Conservation (phyloP, 2,329 filamentous ascomycete species). For the Rutstroemia sp. region DNA sequence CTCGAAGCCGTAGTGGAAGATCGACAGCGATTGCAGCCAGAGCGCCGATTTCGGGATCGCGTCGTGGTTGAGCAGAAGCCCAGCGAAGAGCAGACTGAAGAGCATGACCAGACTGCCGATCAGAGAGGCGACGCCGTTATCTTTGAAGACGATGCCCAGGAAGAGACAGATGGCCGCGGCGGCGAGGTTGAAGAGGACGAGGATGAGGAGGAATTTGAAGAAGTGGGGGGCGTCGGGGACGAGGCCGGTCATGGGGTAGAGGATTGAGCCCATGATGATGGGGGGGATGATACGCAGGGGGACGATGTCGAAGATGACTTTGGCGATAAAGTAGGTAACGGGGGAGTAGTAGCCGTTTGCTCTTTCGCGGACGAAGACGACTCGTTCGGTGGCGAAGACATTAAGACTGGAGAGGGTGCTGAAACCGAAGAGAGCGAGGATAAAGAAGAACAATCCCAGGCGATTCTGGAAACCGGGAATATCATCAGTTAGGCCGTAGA, state of each 20-base stretch:
- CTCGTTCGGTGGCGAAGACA: constrained; percentile 84
- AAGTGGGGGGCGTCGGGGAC: constrained; percentile 78
- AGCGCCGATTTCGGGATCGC: constrained; percentile 77
- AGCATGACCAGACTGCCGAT: constrained; percentile 96
- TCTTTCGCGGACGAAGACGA: constrained; percentile 86
- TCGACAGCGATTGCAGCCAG: constrained; percentile 90
- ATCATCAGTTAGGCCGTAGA: constrained; percentile 93
- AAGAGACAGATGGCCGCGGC: constrained; percentile 91
- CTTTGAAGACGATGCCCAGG: constrained; percentile 91
- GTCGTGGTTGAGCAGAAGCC: constrained; percentile 88
- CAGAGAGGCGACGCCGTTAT: constrained; percentile 83
- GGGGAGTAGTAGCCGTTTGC: constrained; percentile 97
- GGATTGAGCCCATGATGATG: constrained; percentile 88
- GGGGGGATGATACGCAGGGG: constrained; percentile 91
- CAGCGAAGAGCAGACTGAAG: constrained; percentile 91
- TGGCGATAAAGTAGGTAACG: constrained; percentile 87
- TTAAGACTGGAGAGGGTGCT: constrained; percentile 90
- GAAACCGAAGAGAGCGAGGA: constrained; percentile 92
- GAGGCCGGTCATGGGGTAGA: constrained; percentile 96
- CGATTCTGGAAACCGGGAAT: constrained; percentile 97
- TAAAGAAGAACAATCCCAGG: constrained; percentile 94
- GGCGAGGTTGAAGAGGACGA: constrained; percentile 93
- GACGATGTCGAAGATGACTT: constrained; percentile 97
- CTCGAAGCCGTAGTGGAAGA: constrained; percentile 98
- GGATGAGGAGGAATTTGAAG: constrained; percentile 80